Conservation (phyloP, 805 yeast genomes). For the Sporopachydermia lactativora region DNA sequence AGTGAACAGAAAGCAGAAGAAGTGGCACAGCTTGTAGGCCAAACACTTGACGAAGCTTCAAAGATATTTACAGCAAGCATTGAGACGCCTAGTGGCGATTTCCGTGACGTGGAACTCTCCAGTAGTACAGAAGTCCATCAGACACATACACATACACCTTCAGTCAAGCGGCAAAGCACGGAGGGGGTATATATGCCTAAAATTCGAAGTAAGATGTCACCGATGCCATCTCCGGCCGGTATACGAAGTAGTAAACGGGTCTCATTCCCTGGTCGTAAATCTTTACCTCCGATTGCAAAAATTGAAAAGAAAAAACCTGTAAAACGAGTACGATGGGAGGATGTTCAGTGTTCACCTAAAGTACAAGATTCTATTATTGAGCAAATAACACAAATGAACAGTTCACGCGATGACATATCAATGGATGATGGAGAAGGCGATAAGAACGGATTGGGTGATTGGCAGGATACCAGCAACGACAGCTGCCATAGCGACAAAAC, state of each 20-base stretch:
- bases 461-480: conserved; percentile 1
- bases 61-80: neutral
- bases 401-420: neutral
- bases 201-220: conserved; percentile 4
- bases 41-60: neutral
- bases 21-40: no score
- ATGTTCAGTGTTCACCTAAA: conserved; percentile 5
- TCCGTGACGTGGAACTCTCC: neutral
- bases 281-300: conserved; percentile 2
- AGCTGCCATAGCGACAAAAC: neutral
- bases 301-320: conserved; percentile 8
- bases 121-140: neutral
- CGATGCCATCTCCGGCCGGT: conserved; percentile 4
- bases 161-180: conserved; percentile 5
- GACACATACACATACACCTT: neutral
- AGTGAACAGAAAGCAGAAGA: neutral
- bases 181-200: conserved; percentile 7
- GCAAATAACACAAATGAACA: neutral
- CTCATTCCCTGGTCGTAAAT: no score
- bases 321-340: conserved; percentile 16
- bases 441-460: neutral
- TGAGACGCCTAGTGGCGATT: neutral
- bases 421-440: neutral
- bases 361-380: neutral
- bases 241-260: conserved; percentile 2